Percentiles rank a stretch among this genome's conserved stretches.
Conservation (phyloP, 768 basidiomycete species). For the Termitomyces titanicus region DNA sequence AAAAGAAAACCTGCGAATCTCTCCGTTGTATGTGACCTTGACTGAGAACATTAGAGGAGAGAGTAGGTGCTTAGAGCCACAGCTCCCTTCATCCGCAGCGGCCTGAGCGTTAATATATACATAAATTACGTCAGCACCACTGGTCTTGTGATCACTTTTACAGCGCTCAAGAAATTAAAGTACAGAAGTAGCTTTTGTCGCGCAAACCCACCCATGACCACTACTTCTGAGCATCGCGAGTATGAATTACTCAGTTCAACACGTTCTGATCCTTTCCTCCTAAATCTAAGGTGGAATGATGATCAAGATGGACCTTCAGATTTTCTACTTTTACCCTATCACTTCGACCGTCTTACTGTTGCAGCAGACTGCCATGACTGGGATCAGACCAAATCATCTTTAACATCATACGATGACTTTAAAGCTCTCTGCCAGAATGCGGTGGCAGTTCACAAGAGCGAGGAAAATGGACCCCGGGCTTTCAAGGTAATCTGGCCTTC, state of each 20-base stretch:
- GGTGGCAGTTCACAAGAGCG: constrained; percentile 26
- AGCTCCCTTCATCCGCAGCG: too few species aligned
- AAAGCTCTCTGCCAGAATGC: constrained; percentile 42
- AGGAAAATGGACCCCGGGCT: constrained; percentile 19
- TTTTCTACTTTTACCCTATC: constrained; percentile 59
- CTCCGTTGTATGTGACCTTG: constrained; percentile 71
- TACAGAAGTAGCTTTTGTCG: too few species aligned
- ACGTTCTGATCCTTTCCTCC: constrained; percentile 53
- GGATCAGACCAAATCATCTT: constrained; percentile 29
- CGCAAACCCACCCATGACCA: constrained; percentile 2
- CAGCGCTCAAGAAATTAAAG: too few species aligned
- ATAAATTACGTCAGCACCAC: constrained; percentile 17
- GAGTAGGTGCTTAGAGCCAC: constrained; percentile 13
- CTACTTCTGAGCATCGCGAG: neutral
- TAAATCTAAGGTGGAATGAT: constrained; percentile 53
- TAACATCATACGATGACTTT: constrained; percentile 36
- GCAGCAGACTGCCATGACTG: constrained; percentile 53
- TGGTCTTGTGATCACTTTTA: neutral
- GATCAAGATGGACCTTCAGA: constrained; percentile 48
- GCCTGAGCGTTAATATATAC: neutral
- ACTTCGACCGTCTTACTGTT: constrained; percentile 53
- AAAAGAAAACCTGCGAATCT: constrained; percentile 69
- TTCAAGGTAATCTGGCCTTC: constrained; percentile 24
- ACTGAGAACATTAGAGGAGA: constrained; percentile 61
- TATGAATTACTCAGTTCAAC: constrained; percentile 51